Base-by-base conservation (phyloP, 345 rosid species). In the Citrus unshiu region DNA sequence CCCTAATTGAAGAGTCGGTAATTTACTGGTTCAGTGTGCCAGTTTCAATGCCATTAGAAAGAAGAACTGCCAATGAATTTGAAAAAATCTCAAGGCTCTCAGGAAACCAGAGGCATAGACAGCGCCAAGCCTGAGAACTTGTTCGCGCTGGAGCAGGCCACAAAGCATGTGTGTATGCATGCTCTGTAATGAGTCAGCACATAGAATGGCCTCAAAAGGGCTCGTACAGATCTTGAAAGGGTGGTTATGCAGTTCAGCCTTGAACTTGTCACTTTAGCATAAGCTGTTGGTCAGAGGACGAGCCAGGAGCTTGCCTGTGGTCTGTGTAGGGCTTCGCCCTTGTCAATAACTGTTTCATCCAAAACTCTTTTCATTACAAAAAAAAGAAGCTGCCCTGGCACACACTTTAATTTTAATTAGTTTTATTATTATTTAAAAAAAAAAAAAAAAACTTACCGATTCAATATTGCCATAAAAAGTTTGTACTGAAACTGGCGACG, bases 91-190 rank as follows among this genome's bases (percentile, higher is more conserved):
- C 68, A 95, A 91, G 73, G 97, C 95, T 14, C 97, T 87, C 73
- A 93, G 92, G 4, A 92, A 91, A 32, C 98, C 98, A 0, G 98
- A 95, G 75, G 98, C 97, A 51, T 91, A 95, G 6, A 93, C 92
- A 0, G 98, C 98, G 0, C 98, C 98, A 0, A 93, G 89, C 0
- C 98, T 92, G 70, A 95, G 93, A 27, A 93, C 98, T 4, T 84
- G 86, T 9, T 89, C 75, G 35, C 95, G 93, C 82, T 91, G 90
- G 21, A 90, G 83, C 10, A 93, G 90, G 39, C 97, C 97, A 32
- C 93, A 93, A 0, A 95, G 56, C 56, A 49, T 49, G 5, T 14
- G 56, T 14, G 21, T 14, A 92, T 93, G 92, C 99, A 93, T 95
- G 88, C 97, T 95, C 79, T 93, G 98, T 88, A 88, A 92, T 1